Evolutionary conservation across 2,329 filamentous ascomycete genomes (phyloP), one percentile per base, ranked within the genome.

Genomic region (Tricladium varicosporioides): DNA sequence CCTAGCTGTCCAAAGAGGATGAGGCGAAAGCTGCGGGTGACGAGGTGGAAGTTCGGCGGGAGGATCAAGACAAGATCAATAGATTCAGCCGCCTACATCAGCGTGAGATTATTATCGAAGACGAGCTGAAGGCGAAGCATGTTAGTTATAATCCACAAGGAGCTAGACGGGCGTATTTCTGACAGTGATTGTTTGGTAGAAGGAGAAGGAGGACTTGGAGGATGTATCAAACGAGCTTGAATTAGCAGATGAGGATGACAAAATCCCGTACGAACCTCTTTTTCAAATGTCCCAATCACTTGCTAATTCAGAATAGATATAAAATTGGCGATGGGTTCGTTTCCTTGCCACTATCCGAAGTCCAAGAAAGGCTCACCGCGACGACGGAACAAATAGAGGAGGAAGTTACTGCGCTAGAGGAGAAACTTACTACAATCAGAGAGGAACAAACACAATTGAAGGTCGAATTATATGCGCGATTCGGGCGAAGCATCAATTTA

Each of bases 21-120:
- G 94, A 99, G 75, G 87, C 79, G 57, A 72, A 86, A 58, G 80
- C 86, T 16, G 81, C 80, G 52, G 82, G 84, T 60, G 89, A 94
- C 64, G 94, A 99, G 71, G 88, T 92, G 67, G 90, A 97, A 74
- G 94, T 99, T 58, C 89, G 94, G 59, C 89, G 92, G 69, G 92
- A 97, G 73, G 94, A 99, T 72, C 94, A 99, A 75, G 92, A 97
- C 77, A 96, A 94, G 77, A 99, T 99, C 84, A 99, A 99, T 77
- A 88, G 86, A 63, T 99, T 99, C 80, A 97, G 92, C 74, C 87
- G 92, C 46, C 80, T 99, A 61, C 94, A 99, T 73, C 91, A 95
- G 72, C 88, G 90, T 51, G 89, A 96, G 72, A 80, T 88, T 33
- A 74, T 80, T 2, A 73, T 97, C 2, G 87, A 95, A 70, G 92